Evolutionary conservation across 768 basidiomycete species (phyloP).

Genomic region (Rhizopogon vesiculosus): DNA sequence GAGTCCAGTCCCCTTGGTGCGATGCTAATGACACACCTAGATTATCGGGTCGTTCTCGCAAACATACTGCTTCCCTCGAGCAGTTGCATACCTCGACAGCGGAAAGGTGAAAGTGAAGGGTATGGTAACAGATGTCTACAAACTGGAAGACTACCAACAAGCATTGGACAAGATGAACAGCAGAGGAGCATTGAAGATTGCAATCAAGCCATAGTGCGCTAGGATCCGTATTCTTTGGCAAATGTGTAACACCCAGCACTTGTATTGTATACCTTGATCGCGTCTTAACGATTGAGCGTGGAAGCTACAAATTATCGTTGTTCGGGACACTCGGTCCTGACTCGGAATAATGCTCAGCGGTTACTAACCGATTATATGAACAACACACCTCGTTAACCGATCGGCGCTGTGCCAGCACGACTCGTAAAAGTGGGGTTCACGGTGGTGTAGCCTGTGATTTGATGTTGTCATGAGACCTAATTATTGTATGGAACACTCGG

Average conservation of each 20-base stretch:
- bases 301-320: too few species aligned
- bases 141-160: conserved; percentile 62
- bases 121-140: conserved; percentile 71
- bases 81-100: conserved; percentile 83
- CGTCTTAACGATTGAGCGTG: too few species aligned
- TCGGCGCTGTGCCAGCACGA: too few species aligned
- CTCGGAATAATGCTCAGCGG: too few species aligned
- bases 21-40: conserved; percentile 28
- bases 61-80: conserved; percentile 85
- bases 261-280: neutral
- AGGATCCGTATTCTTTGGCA: neutral
- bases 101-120: conserved; percentile 80
- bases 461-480: too few species aligned
- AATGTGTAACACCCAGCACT: neutral
- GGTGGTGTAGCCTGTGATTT: too few species aligned
- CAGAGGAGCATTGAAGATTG: conserved; percentile 57
- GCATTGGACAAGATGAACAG: conserved; percentile 73
- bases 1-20: neutral
- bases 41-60: conserved; percentile 93
- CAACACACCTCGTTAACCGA: too few species aligned
- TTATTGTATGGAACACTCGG: too few species aligned
- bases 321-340: too few species aligned
- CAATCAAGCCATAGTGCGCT: conserved; percentile 45
- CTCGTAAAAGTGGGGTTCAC: too few species aligned
- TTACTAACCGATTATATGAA: too few species aligned